Evolutionary conservation across 1,139 yeast genomes (phyloP).

Genomic region (Martiniozyma asiatica): DNA sequence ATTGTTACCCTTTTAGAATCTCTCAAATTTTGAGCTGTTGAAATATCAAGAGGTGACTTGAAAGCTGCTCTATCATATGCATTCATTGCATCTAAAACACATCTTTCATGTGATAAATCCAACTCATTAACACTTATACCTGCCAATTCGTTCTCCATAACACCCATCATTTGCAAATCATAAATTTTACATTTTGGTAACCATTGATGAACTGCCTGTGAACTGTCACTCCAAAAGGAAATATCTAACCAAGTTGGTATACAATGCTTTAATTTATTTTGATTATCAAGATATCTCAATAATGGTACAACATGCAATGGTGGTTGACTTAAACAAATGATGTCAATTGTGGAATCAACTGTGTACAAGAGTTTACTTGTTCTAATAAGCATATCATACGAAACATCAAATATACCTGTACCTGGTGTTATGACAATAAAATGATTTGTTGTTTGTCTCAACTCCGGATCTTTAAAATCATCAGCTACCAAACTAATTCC

Average conservation of each 20-base stretch:
- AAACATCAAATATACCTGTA: slow-evolving; percentile 87
- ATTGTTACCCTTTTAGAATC: neutral
- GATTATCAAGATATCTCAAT: slow-evolving; percentile 53
- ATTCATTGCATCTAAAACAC: slow-evolving; percentile 39
- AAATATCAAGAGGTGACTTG: slow-evolving; percentile 9
- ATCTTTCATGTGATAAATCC: slow-evolving; percentile 17
- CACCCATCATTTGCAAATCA: slow-evolving; percentile 96
- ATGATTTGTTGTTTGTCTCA: slow-evolving; percentile 78
- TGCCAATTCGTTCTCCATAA: slow-evolving; percentile 79
- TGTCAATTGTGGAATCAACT: slow-evolving; percentile 77
- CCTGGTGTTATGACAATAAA: slow-evolving; percentile 85
- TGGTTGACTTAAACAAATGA: slow-evolving; percentile 79
- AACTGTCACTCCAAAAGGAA: slow-evolving; percentile 64
- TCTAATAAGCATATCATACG: slow-evolving; percentile 59
- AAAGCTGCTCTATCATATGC: slow-evolving; percentile 48
- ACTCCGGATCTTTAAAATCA: slow-evolving; percentile 74
- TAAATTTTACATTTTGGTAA: slow-evolving; percentile 87
- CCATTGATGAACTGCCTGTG: slow-evolving; percentile 55
- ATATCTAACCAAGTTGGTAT: slow-evolving; percentile 94
- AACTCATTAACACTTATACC: slow-evolving; percentile 52
- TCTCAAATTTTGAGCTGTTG: neutral
- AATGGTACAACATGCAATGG: slow-evolving; percentile 89
- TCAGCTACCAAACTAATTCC: slow-evolving; percentile 73
- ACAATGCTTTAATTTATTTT: slow-evolving; percentile 53
- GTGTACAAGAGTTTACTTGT: slow-evolving; percentile 68